Evolutionary conservation across 345 rosid species (phyloP).

Genomic region (Hibiscus mutabilis): DNA sequence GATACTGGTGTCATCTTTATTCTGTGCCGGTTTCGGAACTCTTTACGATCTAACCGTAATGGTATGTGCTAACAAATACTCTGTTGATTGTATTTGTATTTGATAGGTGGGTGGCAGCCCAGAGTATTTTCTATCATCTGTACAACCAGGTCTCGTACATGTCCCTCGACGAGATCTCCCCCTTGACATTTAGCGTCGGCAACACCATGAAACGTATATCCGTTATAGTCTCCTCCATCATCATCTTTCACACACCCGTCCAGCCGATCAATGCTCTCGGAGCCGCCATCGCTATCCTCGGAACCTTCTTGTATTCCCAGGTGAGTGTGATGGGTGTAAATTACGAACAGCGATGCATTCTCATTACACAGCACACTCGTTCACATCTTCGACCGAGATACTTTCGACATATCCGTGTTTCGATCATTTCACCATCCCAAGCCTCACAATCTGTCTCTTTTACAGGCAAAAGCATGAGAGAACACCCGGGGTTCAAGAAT

Average conservation of each 20-base stretch:
- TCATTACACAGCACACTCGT: no score
- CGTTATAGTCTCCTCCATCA: slow-evolving; percentile 92
- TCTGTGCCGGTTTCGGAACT: not conserved
- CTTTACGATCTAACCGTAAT: not conserved
- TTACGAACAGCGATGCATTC: not conserved
- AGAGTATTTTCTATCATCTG: slow-evolving; percentile 93
- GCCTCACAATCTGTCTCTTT: not conserved
- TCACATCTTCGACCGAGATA: not conserved
- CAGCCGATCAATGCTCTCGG: slow-evolving; percentile 90
- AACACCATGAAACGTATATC: slow-evolving; percentile 98
- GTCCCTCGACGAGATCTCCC: slow-evolving; percentile 91
- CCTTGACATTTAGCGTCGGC: slow-evolving; percentile 92
- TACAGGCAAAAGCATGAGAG: slow-evolving; percentile 10
- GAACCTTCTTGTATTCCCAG: slow-evolving; percentile 97
- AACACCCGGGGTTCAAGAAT: not conserved
- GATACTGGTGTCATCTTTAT: not conserved
- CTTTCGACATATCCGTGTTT: not conserved
- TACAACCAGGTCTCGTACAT: slow-evolving; percentile 98
- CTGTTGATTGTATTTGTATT: slow-evolving; percentile 9
- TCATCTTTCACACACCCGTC: slow-evolving; percentile 91
- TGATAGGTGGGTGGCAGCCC: slow-evolving; percentile 89
- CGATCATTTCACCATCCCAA: not conserved
- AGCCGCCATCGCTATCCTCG: slow-evolving; percentile 90
- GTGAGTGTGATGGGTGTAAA: slow-evolving; percentile 22
- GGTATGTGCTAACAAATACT: not conserved